Base-by-base conservation (phyloP, 2,329 filamentous ascomycete genomes). In the Rutstroemia sp. region DNA sequence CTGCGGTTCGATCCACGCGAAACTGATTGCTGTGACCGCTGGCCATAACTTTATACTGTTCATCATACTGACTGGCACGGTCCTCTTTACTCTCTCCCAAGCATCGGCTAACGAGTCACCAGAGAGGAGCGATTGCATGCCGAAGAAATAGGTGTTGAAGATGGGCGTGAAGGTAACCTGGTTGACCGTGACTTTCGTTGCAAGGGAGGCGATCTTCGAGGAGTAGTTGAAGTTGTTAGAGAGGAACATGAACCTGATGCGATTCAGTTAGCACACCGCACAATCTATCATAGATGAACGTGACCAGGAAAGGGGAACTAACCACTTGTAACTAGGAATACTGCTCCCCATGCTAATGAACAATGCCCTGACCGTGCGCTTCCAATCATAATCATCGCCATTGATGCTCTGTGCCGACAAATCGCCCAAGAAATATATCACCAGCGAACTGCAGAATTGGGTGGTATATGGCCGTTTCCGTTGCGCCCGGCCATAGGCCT, bases 1-100 rank as follows among this genome's bases (percentile, higher is more conserved):
- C 67, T 92, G 84, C 49, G 90, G 76, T 25, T 85, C 82, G 4
- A 96, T 75, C 66, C 90, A 94, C n/a, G 87, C 83, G 67, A 96
- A 95, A 70, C 80, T 92, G 68, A 96, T 86, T 0, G 90, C 90
- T 14, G 87, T 95, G 16, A 95, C 87, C 0, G 83, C 83, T 0
- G 92, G 92, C 92, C 92, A 96, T 23, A 96, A 72, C 74, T 95
- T 95, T 70, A 85, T 84, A 59, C 86, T 88, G 70, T 94, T 96
- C 67, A 83, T 70, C 67, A 89, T 82, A 67, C 86, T 91, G 23
- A 79, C 77, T 0, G 91, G 90, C 0, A 96, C 86, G 0, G 91
- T 92, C 58, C 83, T 77, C 63, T 79, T 80, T 58, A 96, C 78
- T 52, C 89, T 83, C 65, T 88, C 82, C 70, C 81, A 80, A 1